Percentiles rank a stretch among this genome's conserved stretches.
Evolutionary conservation across 805 yeast species (phyloP).

Genomic region (Torulaspora delbrueckii): DNA sequence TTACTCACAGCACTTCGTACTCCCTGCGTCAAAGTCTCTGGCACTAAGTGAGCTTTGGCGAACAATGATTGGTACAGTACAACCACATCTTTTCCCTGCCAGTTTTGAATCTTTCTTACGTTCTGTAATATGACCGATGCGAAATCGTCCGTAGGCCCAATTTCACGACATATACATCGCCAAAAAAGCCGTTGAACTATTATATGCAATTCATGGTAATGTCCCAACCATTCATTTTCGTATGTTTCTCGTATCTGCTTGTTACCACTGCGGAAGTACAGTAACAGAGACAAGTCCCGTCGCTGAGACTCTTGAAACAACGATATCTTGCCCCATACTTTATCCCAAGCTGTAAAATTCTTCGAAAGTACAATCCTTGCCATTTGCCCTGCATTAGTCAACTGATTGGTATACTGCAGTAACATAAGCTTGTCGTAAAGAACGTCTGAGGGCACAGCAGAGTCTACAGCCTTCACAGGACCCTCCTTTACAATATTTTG

Average conservation of each 20-base stretch:
- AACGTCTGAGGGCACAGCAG: slow-evolving; percentile 11
- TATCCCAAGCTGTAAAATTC: slow-evolving; percentile 19
- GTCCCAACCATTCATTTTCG: slow-evolving; percentile 15
- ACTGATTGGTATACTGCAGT: slow-evolving; percentile 19
- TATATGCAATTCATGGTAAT: slow-evolving; percentile 15
- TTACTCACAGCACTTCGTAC: slow-evolving; percentile 10
- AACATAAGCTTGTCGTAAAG: slow-evolving; percentile 20
- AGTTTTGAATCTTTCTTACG: slow-evolving; percentile 5
- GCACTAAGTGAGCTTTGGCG: slow-evolving; percentile 20
- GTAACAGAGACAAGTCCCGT: slow-evolving; percentile 21
- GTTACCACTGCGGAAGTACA: slow-evolving; percentile 23
- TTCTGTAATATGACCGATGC: slow-evolving; percentile 1
- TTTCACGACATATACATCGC: slow-evolving; percentile 19
- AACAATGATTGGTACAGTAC: slow-evolving; percentile 30
- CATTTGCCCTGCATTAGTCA: slow-evolving; percentile 14
- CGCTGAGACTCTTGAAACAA: slow-evolving; percentile 16
- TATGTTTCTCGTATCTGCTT: slow-evolving; percentile 12
- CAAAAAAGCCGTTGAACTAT: slow-evolving; percentile 26
- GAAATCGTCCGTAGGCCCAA: not conserved
- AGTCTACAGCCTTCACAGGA: not conserved
- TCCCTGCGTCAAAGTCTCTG: slow-evolving; percentile 6
- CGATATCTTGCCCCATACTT: slow-evolving; percentile 18
- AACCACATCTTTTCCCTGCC: slow-evolving; percentile 15
- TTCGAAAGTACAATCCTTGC: slow-evolving; percentile 21
- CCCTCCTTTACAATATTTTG: not conserved